These are phyloP conservation scores for Xylariaceae sp. DNA, from an alignment of 2,329 filamentous ascomycete species.

Conservation along the genomic window DNA sequence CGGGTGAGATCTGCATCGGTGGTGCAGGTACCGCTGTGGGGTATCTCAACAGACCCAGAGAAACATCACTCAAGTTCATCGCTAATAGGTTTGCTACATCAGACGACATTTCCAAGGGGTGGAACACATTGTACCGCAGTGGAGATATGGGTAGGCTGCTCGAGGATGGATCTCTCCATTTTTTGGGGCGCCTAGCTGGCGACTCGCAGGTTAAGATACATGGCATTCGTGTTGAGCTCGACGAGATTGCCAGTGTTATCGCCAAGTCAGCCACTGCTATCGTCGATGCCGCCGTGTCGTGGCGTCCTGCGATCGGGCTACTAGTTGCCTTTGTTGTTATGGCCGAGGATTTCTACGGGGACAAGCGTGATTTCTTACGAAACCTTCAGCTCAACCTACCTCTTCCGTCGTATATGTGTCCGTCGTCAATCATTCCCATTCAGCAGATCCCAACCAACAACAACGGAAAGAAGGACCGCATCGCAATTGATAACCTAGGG, in stretches of 20 bases:
- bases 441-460: constrained; percentile 2
- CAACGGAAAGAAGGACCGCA: constrained; percentile 8
- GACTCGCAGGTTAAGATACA: constrained; percentile 41
- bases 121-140: constrained; percentile 33
- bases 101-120: background rate
- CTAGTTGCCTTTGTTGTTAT: constrained; percentile 7
- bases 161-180: constrained; percentile 31
- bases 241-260: constrained; percentile 35
- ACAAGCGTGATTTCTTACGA: background rate
- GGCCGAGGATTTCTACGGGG: background rate
- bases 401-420: background rate
- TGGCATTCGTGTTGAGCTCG: constrained; percentile 42
- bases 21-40: constrained; percentile 22
- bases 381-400: background rate
- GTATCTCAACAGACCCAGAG: constrained; percentile 32
- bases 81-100: constrained; percentile 3
- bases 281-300: background rate
- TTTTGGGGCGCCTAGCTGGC: constrained; percentile 35
- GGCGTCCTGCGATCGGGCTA: background rate
- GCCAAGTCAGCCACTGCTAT: constrained; percentile 5
- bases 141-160: constrained; percentile 36
- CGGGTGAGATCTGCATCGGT: constrained; percentile 19
- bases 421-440: constrained; percentile 3
- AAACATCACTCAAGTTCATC: constrained; percentile 23
- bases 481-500: constrained; percentile 22